Base-by-base conservation (phyloP, 805 yeast genomes). In the Debaryomyces hansenii region DNA sequence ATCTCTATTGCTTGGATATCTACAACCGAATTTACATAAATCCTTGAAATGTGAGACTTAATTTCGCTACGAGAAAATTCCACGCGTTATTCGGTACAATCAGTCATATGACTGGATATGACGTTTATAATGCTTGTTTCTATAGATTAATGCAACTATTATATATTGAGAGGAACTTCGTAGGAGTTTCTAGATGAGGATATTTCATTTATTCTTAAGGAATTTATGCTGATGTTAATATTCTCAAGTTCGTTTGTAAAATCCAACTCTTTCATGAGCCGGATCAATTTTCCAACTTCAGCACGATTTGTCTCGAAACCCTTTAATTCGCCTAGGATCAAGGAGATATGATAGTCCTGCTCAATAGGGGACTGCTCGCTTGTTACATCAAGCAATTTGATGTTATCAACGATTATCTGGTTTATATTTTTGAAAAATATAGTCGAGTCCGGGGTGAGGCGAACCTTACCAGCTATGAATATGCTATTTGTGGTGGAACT, bases 291-390 rank as follows among this genome's bases (percentile, higher is more conserved):
- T 12, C 18, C n/a, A 3, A 48, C 9, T 28, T 48, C 51, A 7
- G 11, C 24, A 16, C n/a, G 11, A 18, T 44, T 20, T 5, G 42
- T 14, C 24, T 37, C 41, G 9, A 48, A 44, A 11, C 41, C 31
- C 27, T 39, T 44, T 3, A 44, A 36, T 31, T 44, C 48, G 4
- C 46, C 51, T 5, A 48, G 40, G n/a, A 44, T 41, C 4, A 48
- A 41, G 20, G 51, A 48, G 15, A 48, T 33, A 29, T 48, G 51
- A 20, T 41, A 44, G 11, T 40, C 29, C 10, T 32, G 38, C 14
- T 20, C 24, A 12, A 35, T 14, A 7, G 24, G 14, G 7, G 43
- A 14, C 14, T 21, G n/a, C 3, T 27, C 42, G 12, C 20, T 37
- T 5, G 27, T 35, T 12, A 48, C 24, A 28, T 48, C 48, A 10